Base-by-base conservation (phyloP, 1,139 yeast species). In the Debaryomyces nepalensis region DNA sequence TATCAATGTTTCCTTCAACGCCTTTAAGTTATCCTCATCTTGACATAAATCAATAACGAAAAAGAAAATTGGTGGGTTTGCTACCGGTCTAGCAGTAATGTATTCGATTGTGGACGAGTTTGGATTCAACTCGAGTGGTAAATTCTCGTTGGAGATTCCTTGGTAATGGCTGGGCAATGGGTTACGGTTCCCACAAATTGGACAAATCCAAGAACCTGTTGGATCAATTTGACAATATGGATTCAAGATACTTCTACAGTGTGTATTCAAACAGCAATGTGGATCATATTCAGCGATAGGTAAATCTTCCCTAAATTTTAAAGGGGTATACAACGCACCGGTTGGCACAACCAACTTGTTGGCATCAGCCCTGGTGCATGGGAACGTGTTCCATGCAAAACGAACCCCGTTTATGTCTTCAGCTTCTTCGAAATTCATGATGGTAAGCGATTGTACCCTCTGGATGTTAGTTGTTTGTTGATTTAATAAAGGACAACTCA, bases 1-100 rank as follows among this genome's bases (percentile, higher is more conserved):
- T 44, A 90, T 81, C 57, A 93, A 76, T 23, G 96, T 80, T 54
- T 90, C 97, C 63, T 89, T 89, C 64, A 93, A 77, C 8, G 97
- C 93, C 62, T 84, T 82, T 59, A 93, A 75, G 64, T 90, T 93
- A 57, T 93, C 99, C 44, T 83, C 89, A 58, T 95, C 98, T 64
- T 95, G 97, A 62, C 99, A 93, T 50, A 91, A 74, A 64, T 93
- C 99, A 53, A 93, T 84, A 26, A 90, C 95, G 61, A 89, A 89
- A 51, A 90, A 70, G 64, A 91, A 93, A 48, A 91, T 81, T n/a
- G 99, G 99, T 11, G 98, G 97, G 46, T 82, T 80, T 55, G 82
- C 88, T 15, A 87, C 95, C 3, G 97, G 97, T 60, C 96, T 82
- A 23, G 88, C 80, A 35, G 95, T 79, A 48, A 91, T 82, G 63